phyloP scores from a whole-genome alignment of 495 filamentous ascomycete genomes.

The Talaromyces trachyspermus region DNA sequence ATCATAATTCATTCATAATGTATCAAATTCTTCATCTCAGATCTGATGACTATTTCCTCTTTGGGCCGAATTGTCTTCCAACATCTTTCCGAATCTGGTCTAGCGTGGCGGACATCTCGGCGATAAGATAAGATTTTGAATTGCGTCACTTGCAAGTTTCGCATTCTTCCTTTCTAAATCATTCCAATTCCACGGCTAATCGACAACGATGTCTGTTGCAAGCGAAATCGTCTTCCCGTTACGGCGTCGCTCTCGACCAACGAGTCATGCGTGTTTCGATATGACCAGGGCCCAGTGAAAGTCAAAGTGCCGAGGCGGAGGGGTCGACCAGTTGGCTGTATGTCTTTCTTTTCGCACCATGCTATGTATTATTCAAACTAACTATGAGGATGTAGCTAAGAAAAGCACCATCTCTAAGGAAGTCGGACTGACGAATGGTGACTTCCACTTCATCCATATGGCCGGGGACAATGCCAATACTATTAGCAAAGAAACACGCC shows the following conservation, averaged over 20 bases:
- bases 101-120: not conserved
- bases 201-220: not conserved
- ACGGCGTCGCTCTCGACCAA: not conserved
- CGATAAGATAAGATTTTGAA: not conserved
- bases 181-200: not conserved
- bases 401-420: not conserved
- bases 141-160: not conserved
- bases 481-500: no score
- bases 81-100: not conserved
- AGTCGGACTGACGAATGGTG: not conserved
- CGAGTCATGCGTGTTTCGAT: constrained; percentile 4
- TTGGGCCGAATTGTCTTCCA: constrained; percentile 2
- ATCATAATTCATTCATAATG: not conserved
- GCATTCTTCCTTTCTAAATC: not conserved
- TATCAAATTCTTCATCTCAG: not conserved
- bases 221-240: constrained; percentile 3
- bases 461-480: not conserved
- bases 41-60: not conserved
- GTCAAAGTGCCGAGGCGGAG: not conserved
- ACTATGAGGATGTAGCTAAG: no score
- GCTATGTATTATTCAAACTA: no score
- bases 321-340: constrained; percentile 4
- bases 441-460: not conserved
- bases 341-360: not conserved
- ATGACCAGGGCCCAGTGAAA: constrained; percentile 1